Percentiles rank a stretch among this genome's conserved stretches.
phyloP scores from a whole-genome alignment of 2,329 filamentous ascomycete species.

The Talaromyces sp. region DNA sequence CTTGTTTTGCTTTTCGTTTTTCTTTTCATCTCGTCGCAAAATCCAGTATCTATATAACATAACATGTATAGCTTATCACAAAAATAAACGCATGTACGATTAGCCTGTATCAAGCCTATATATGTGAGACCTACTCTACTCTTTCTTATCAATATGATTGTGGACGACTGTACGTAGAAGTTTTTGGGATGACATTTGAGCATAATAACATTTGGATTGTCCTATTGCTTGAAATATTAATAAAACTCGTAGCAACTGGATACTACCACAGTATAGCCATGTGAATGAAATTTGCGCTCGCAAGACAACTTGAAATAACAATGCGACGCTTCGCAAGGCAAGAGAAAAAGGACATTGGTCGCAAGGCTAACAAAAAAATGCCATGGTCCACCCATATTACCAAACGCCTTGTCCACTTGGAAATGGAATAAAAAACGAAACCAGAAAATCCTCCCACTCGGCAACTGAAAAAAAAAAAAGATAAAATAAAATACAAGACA shows the following conservation, averaged over 20 bases:
- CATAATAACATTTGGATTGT: neutral
- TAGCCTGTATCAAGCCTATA: neutral
- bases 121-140: neutral
- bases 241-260: neutral
- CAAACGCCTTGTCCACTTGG: neutral
- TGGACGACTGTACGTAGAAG: too few relatives aligned
- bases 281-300: neutral
- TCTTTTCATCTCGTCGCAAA: neutral
- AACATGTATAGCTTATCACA: neutral
- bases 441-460: neutral
- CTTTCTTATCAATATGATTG: neutral
- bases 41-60: neutral
- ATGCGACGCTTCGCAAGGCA: neutral
- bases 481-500: neutral
- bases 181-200: neutral
- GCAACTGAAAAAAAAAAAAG: neutral
- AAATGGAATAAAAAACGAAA: neutral
- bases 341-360: neutral
- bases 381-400: neutral
- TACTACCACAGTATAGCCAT: neutral
- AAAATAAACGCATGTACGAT: neutral
- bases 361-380: neutral
- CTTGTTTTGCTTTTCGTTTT: too few relatives aligned
- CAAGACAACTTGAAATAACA: neutral
- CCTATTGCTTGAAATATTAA: neutral